phyloP scores from a whole-genome alignment of 2,329 filamentous ascomycete species.

The Capronia coronata region DNA sequence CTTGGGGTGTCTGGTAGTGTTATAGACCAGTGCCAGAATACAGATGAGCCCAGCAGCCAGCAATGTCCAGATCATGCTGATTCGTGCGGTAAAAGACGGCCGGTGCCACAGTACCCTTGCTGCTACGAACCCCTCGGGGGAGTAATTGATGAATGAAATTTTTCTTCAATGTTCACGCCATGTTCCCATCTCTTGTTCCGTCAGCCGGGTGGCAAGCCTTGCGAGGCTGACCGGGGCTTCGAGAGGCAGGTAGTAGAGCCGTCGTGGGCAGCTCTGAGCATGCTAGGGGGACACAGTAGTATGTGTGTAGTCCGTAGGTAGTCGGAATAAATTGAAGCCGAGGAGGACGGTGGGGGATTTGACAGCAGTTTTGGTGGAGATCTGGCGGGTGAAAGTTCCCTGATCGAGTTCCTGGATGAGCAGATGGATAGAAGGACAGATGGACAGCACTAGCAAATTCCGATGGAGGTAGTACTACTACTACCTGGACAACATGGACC shows the following conservation, averaged over 20 bases:
- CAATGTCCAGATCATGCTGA: conserved; percentile 16
- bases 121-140: background rate
- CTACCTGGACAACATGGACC: too few relatives aligned
- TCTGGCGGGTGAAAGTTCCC: background rate
- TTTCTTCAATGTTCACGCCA: conserved; percentile 2
- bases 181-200: conserved; percentile 7
- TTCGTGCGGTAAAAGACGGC: background rate
- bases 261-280: too few relatives aligned
- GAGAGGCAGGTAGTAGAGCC: too few relatives aligned
- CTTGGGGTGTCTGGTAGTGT: conserved; percentile 2
- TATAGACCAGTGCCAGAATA: conserved; percentile 9
- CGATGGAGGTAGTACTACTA: too few relatives aligned
- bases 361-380: background rate
- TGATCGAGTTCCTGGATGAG: too few relatives aligned
- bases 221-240: background rate
- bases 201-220: conserved; percentile 6
- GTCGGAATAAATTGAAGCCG: background rate
- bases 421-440: too few relatives aligned
- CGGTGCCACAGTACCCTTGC: background rate
- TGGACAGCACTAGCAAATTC: too few relatives aligned
- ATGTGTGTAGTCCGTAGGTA: too few relatives aligned
- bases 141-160: background rate
- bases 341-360: background rate
- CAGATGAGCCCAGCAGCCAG: conserved; percentile 8
- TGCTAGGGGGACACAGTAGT: too few relatives aligned